Evolutionary conservation across 192 early-diverging fungal species (phyloP).

Genomic region (Backusella circina): DNA sequence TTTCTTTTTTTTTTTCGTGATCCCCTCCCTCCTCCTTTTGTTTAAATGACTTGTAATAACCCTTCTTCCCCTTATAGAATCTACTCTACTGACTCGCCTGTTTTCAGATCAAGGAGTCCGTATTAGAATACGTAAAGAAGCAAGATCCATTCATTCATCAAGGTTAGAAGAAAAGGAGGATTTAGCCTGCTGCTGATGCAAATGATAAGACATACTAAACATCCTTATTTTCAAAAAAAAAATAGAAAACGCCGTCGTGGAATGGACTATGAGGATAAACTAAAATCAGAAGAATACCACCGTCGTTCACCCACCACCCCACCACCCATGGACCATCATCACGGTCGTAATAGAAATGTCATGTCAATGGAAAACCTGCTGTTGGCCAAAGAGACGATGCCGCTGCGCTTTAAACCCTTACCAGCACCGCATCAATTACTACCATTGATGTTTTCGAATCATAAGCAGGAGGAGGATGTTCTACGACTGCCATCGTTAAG

Average conservation of each 20-base stretch:
- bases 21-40: not conserved
- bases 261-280: not conserved
- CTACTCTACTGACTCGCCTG: constrained; percentile 76
- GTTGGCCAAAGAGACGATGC: not conserved
- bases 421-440: not conserved
- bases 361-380: constrained; percentile 17
- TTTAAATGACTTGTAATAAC: not conserved
- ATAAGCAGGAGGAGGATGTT: not conserved
- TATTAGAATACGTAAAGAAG: constrained; percentile 86
- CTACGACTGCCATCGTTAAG: not conserved
- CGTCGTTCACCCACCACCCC: not conserved
- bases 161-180: not conserved
- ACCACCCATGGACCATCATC: not conserved
- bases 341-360: not conserved
- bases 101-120: constrained; percentile 95
- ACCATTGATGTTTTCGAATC: not conserved
- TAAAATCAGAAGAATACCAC: not conserved
- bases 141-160: not conserved
- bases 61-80: constrained; percentile 46
- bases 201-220: no score
- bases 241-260: not conserved
- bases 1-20: not conserved
- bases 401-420: not conserved
- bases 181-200: no score
- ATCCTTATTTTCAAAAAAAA: not conserved